Base-by-base conservation (phyloP, 1,284 basidiomycete genomes). In the Boletus semigastroideus region DNA sequence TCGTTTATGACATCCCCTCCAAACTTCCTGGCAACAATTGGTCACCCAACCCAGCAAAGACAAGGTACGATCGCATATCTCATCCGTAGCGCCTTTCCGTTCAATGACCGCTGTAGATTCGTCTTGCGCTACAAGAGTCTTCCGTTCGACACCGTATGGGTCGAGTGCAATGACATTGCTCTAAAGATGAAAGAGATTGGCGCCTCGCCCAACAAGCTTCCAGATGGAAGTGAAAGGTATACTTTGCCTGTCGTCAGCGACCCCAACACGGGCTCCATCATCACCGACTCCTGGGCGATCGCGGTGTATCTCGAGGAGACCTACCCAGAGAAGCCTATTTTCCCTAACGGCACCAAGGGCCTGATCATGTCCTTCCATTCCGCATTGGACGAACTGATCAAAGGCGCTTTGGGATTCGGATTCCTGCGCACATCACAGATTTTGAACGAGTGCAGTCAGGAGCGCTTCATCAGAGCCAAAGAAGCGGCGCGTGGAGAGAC, bases 281-380 rank as follows among this genome's bases (percentile, higher is more conserved):
- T 78, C 39, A 64, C 66, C 31, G 72, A 75, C 47, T 78, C 73
- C 4, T 61, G 58, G 40, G 54, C 52, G 30, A 78, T 78, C 38
- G 69, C 75, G 0, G 62, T 68, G 36, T 79, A 78, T 52, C 70
- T 80, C 27, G 78, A 80, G 50, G 57, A 63, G 43, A 70, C 70
- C 16, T 78, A 78, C 54, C 73, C 75, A 0, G 62, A 70, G 25
- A 71, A 69, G 3, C 72, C 69, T 0, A 50, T 76, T n/a, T 65
- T 80, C 41, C 74, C 73, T 1, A 19, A 56, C 1, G 63, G 63
- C 25, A 67, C 70, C 2, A 42, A 61, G 12, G 68, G 59, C 5
- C 48, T 77, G 10, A 67, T 74, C 43, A 48, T 48, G 1, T 68
- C 67, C 2, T 69, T 74, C 44, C 49, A 61, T 0, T 46, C 59